Percentiles rank a stretch among this genome's conserved stretches.
These are phyloP conservation scores for Akanthomyces dipterigenus DNA, from an alignment of 2,329 filamentous ascomycete genomes.

Conservation along the genomic window DNA sequence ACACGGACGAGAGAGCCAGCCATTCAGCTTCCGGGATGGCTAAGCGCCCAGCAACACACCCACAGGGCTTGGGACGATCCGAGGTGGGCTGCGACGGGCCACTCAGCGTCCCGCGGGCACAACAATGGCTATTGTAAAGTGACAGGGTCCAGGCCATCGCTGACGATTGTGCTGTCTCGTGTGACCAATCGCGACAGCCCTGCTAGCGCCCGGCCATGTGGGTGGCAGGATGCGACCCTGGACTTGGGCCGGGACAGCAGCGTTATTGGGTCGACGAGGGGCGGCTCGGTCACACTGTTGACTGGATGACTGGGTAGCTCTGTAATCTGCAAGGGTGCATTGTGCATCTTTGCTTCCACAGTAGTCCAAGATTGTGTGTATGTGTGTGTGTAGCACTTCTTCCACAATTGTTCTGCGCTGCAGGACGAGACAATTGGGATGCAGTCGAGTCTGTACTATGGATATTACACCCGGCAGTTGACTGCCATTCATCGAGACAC, in stretches of 20 bases:
- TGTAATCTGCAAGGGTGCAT: not conserved
- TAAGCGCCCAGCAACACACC: not conserved
- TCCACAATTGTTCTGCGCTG: no score
- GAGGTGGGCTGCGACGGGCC: not conserved
- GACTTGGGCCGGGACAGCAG: not conserved
- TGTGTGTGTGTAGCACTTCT: no score
- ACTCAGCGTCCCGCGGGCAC: not conserved
- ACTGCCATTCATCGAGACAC: not conserved
- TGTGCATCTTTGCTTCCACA: not conserved
- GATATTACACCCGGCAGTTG: not conserved
- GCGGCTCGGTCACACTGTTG: not conserved
- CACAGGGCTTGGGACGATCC: not conserved
- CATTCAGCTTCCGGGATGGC: not conserved
- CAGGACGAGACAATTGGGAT: no score
- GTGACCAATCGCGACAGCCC: constrained; percentile 3
- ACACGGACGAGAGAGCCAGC: not conserved
- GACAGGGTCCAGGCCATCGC: not conserved
- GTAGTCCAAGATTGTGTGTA: no score
- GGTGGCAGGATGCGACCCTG: not conserved
- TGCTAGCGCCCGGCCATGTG: constrained; percentile 9
- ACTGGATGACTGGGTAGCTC: not conserved
- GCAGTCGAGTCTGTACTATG: not conserved
- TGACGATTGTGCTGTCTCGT: constrained; percentile 1
- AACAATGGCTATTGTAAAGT: not conserved
- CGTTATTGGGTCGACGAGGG: not conserved